Evolutionary conservation across 192 early-diverging fungal species (phyloP).

Genomic region (Umbelopsis vinacea): DNA sequence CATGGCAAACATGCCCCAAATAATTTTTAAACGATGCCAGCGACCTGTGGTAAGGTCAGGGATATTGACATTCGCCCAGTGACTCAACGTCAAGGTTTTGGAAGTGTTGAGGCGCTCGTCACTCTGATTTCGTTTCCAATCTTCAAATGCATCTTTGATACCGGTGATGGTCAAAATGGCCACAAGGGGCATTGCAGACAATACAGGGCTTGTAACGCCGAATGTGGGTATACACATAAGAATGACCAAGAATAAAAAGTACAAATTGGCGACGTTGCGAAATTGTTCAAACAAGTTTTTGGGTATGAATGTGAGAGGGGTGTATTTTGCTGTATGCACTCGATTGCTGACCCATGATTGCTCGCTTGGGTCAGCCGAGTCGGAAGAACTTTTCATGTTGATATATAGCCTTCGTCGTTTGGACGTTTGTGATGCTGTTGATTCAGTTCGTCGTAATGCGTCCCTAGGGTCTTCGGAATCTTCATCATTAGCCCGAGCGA

Average conservation of each 20-base stretch:
- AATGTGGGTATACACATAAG: conserved; percentile 70
- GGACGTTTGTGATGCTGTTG: conserved; percentile 39
- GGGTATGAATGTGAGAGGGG: conserved; percentile 85
- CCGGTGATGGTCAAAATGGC: conserved; percentile 80
- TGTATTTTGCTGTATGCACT: conserved; percentile 92
- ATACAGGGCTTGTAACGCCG: conserved; percentile 69
- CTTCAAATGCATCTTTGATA: conserved; percentile 92
- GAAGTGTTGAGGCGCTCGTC: conserved; percentile 86
- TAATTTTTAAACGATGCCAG: conserved; percentile 14
- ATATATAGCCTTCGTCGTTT: conserved; percentile 45
- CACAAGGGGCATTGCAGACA: conserved; percentile 82
- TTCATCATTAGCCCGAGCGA: background rate
- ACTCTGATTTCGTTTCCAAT: conserved; percentile 82
- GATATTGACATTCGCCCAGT: conserved; percentile 71
- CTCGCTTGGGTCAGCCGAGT: conserved; percentile 33
- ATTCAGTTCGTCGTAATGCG: conserved; percentile 28
- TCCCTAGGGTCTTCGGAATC: conserved; percentile 15
- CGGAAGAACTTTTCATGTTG: conserved; percentile 31
- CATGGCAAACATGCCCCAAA: conserved; percentile 28
- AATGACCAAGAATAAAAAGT: conserved; percentile 89
- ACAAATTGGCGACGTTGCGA: conserved; percentile 92
- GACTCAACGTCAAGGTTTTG: conserved; percentile 50
- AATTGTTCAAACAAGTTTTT: conserved; percentile 99
- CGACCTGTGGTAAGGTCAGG: conserved; percentile 13
- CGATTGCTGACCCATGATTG: conserved; percentile 67